Evolutionary conservation across 495 filamentous ascomycete species (phyloP).

Genomic region (Parathielavia appendiculata): DNA sequence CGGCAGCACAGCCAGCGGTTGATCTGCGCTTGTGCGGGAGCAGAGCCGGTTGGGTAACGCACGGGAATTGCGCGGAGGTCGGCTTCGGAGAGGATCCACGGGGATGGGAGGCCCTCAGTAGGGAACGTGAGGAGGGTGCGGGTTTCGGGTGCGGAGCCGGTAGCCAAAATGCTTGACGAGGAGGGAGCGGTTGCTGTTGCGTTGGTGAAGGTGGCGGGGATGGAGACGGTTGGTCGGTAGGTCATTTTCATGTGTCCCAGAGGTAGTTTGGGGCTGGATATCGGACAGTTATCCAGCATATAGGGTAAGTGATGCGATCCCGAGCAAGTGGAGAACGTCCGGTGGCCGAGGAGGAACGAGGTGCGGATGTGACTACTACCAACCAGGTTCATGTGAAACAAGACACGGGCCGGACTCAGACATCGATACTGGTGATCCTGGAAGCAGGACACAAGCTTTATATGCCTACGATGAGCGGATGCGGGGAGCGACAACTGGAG

Average conservation of each 20-base stretch:
- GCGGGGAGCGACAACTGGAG: neutral
- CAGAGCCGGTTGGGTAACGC: neutral
- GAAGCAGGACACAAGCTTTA: neutral
- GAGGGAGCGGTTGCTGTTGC: neutral
- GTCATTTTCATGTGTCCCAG: neutral
- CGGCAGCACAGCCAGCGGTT: conserved; percentile 31
- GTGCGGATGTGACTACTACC: too few species aligned
- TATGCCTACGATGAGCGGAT: neutral
- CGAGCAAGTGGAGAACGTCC: too few species aligned
- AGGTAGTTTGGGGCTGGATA: neutral
- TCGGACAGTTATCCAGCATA: neutral
- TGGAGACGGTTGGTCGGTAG: neutral
- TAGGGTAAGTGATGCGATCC: too few species aligned
- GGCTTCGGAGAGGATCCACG: conserved; percentile 8
- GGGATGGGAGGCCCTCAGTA: conserved; percentile 23
- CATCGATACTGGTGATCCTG: neutral
- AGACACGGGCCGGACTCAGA: neutral
- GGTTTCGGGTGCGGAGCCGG: conserved; percentile 13
- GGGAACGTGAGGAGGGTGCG: conserved; percentile 27
- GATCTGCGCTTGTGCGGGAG: conserved; percentile 13
- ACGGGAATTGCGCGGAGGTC: conserved; percentile 11
- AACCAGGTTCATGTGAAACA: conserved; percentile 9
- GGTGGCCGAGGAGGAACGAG: too few species aligned
- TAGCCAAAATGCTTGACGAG: neutral
- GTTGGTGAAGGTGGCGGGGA: neutral